Evolutionary conservation across 106 monocot genomes (phyloP).

Genomic region (Apostasia ramifera): DNA sequence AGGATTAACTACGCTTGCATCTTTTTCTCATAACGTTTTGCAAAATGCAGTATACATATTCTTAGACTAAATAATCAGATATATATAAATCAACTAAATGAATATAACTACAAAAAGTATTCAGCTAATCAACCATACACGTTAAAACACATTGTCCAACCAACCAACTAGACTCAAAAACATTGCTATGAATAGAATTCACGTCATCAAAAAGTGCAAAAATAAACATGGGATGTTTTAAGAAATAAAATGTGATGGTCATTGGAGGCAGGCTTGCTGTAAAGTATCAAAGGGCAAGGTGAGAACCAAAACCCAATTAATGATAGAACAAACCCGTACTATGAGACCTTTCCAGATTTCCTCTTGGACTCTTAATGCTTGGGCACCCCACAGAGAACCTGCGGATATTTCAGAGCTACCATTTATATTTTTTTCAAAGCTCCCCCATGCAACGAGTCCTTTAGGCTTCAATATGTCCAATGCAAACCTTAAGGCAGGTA

Average conservation of each 20-base stretch:
- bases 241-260: slow-evolving; percentile 12
- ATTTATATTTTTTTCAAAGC: background rate
- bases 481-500: background rate
- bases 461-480: background rate
- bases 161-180: too few species aligned
- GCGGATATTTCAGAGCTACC: slow-evolving; percentile 13
- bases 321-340: slow-evolving; percentile 14
- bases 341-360: slow-evolving; percentile 13
- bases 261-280: slow-evolving; percentile 14
- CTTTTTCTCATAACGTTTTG: too few species aligned
- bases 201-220: too few species aligned
- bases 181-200: too few species aligned
- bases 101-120: too few species aligned
- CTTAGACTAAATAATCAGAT: too few species aligned
- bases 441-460: slow-evolving; percentile 12
- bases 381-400: slow-evolving; percentile 17
- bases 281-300: background rate
- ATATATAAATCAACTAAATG: too few species aligned
- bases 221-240: too few species aligned
- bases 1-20: too few species aligned
- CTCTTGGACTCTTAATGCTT: slow-evolving; percentile 2
- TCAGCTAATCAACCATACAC: too few species aligned
- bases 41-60: too few species aligned
- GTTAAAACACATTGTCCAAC: too few species aligned
- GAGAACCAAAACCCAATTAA: background rate